These are phyloP conservation scores for Sarocladiaceae sp. DNA, from an alignment of 2,329 filamentous ascomycete species.

Conservation along the genomic window DNA sequence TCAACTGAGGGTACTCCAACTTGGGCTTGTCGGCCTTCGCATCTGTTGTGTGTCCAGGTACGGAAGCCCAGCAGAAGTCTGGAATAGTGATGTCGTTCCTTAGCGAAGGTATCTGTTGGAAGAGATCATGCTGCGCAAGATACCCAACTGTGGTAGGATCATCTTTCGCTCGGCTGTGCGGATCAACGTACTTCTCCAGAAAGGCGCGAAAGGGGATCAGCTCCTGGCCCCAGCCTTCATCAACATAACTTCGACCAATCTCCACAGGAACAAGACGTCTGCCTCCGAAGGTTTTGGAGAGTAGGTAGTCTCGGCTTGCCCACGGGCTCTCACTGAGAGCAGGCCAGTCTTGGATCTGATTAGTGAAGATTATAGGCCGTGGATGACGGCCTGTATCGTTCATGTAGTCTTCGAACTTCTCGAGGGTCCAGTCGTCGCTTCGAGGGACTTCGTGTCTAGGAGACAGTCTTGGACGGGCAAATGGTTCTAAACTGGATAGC, in stretches of 20 bases:
- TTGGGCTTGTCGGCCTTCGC: constrained; percentile 31
- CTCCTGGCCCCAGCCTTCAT: constrained; percentile 77
- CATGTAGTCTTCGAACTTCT: constrained; percentile 60
- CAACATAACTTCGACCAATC: constrained; percentile 81
- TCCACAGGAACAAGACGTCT: constrained; percentile 81
- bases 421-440: constrained; percentile 44
- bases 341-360: constrained; percentile 66
- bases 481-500: constrained; percentile 23
- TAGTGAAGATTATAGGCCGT: constrained; percentile 65
- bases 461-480: constrained; percentile 21
- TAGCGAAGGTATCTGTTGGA: constrained; percentile 75
- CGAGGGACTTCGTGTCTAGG: constrained; percentile 21
- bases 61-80: constrained; percentile 76
- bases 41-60: constrained; percentile 50
- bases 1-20: constrained; percentile 63
- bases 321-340: constrained; percentile 66
- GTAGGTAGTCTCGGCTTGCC: constrained; percentile 69
- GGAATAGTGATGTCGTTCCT: constrained; percentile 73
- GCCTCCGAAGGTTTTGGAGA: constrained; percentile 69
- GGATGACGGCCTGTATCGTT: constrained; percentile 35
- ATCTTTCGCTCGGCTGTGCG: constrained; percentile 22
- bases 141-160: constrained; percentile 52
- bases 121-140: constrained; percentile 86
- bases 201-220: constrained; percentile 74
- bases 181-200: constrained; percentile 54